Evolutionary conservation across 106 monocot species (phyloP).

Genomic region (Dendrobium officinale): DNA sequence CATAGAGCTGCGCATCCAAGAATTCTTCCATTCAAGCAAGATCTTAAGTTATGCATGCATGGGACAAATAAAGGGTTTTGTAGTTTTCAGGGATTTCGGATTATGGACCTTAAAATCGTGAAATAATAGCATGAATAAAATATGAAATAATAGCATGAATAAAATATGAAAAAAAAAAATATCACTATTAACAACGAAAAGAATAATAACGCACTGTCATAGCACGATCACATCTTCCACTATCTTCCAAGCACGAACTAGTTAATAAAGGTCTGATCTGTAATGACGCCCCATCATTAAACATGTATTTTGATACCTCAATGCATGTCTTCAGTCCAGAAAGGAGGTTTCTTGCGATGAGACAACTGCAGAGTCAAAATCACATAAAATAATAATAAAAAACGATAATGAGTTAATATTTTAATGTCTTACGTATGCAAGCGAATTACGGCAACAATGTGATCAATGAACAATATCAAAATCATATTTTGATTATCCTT

Average conservation of each 20-base stretch:
- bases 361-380: constrained; percentile 54
- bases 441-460: neutral
- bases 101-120: neutral
- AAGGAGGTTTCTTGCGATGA: constrained; percentile 90
- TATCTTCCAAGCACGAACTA: constrained; percentile 44
- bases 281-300: constrained; percentile 37
- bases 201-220: neutral
- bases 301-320: constrained; percentile 85
- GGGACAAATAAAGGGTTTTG: neutral
- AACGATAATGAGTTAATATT: neutral
- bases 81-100: neutral
- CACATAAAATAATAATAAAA: neutral
- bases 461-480: neutral
- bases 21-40: neutral
- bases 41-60: neutral
- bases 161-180: neutral
- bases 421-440: neutral
- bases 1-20: neutral
- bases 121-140: neutral
- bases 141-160: neutral
- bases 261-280: constrained; percentile 30
- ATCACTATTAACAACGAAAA: neutral
- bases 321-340: constrained; percentile 87
- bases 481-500: neutral
- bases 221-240: constrained; percentile 15